phyloP scores from a whole-genome alignment of 768 basidiomycete genomes.

The Leccinum broughii region DNA sequence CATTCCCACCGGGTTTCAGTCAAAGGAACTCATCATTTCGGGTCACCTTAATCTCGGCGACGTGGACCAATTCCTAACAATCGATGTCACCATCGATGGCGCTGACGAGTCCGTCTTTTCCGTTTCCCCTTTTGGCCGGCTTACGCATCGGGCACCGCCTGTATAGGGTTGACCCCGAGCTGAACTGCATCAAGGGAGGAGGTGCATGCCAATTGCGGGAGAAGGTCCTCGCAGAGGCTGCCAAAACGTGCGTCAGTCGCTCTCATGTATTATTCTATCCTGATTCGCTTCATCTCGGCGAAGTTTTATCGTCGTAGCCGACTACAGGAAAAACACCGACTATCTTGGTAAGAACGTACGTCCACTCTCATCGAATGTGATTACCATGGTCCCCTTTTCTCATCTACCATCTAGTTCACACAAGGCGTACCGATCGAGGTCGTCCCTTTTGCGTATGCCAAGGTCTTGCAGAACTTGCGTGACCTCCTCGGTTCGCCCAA shows the following conservation, averaged over 20 bases:
- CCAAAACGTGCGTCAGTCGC: conserved; percentile 57
- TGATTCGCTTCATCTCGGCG: conserved; percentile 54
- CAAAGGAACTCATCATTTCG: conserved; percentile 88
- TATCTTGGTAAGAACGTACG: conserved; percentile 80
- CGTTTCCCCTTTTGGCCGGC: not conserved
- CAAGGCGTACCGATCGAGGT: conserved; percentile 96
- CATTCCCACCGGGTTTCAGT: conserved; percentile 95
- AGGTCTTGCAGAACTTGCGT: conserved; percentile 73
- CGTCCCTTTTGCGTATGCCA: conserved; percentile 92
- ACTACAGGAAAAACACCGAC: conserved; percentile 90
- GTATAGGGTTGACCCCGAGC: conserved; percentile 72
- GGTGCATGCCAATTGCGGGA: conserved; percentile 96
- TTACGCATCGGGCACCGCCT: not conserved
- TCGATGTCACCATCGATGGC: conserved; percentile 98
- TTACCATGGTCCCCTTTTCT: not conserved
- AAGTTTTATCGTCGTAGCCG: conserved; percentile 83
- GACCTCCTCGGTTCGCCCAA: conserved; percentile 60
- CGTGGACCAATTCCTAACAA: conserved; percentile 80
- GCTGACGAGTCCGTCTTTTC: conserved; percentile 80
- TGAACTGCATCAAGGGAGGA: conserved; percentile 97
- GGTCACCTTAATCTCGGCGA: conserved; percentile 81
- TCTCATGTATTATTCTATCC: not conserved
- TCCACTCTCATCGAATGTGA: conserved; percentile 10
- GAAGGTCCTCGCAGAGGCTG: conserved; percentile 97
- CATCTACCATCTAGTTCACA: conserved; percentile 53